Evolutionary conservation across 257 asterid genomes (phyloP).

Genomic region (Fraxinus excelsior): DNA sequence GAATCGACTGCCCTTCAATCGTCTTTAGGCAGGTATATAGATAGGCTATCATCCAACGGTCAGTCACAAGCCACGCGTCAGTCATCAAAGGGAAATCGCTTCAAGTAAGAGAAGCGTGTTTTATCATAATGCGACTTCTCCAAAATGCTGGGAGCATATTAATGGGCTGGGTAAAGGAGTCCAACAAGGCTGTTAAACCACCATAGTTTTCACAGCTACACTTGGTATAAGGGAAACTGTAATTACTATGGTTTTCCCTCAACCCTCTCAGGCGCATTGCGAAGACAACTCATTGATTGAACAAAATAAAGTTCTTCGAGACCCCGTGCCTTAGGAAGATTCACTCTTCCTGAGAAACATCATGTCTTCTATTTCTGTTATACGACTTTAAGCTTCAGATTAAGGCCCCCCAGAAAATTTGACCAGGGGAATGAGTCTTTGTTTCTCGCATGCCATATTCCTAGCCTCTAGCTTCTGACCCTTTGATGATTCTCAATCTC

Average conservation of each 20-base stretch:
- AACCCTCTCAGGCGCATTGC: neutral
- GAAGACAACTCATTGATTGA: neutral
- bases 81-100: too few species aligned
- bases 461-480: conserved; percentile 57
- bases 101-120: too few species aligned
- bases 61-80: too few species aligned
- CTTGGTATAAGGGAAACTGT: neutral
- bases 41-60: too few species aligned
- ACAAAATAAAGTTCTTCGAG: conserved; percentile 24
- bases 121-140: too few species aligned
- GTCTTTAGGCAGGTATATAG: too few species aligned
- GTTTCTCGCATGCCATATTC: conserved; percentile 39
- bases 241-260: neutral
- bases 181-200: conserved; percentile 7
- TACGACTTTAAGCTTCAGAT: neutral
- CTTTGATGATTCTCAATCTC: conserved; percentile 67
- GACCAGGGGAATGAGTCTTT: neutral
- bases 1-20: too few species aligned
- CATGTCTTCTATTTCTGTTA: neutral
- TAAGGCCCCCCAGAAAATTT: neutral
- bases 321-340: conserved; percentile 23
- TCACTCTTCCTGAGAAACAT: conserved; percentile 15
- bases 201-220: conserved; percentile 13
- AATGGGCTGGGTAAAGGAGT: too few species aligned
- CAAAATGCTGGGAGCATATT: too few species aligned